Evolutionary conservation across 2,329 filamentous ascomycete species (phyloP).

Genomic region (Aspergillus aculeatinus): DNA sequence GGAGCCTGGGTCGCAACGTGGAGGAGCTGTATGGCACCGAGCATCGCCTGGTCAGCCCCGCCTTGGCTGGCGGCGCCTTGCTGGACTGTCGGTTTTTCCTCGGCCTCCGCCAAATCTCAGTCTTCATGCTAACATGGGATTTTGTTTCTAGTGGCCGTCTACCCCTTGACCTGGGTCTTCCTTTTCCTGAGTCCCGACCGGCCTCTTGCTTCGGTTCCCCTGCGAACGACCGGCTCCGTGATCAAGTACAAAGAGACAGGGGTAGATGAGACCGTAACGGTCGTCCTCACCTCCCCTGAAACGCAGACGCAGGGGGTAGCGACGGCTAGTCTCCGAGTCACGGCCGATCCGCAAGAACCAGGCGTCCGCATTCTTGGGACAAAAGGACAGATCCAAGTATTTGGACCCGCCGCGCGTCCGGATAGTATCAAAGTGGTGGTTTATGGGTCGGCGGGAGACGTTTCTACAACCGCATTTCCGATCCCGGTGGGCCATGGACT

Average conservation of each 20-base stretch:
- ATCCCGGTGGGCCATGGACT: conserved; percentile 58
- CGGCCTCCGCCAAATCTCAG: neutral
- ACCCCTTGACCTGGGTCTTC: conserved; percentile 73
- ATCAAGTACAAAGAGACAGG: conserved; percentile 27
- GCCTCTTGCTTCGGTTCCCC: neutral
- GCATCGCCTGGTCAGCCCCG: conserved; percentile 68
- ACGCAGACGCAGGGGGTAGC: neutral
- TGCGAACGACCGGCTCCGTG: conserved; percentile 43
- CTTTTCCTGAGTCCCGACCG: conserved; percentile 16
- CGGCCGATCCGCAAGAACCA: neutral
- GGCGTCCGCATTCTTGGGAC: conserved; percentile 1
- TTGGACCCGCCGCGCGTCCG: conserved; percentile 1
- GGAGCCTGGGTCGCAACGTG: conserved; percentile 21
- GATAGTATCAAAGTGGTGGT: neutral
- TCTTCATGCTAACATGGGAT: neutral
- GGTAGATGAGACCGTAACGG: conserved; percentile 67
- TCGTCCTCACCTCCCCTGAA: conserved; percentile 67
- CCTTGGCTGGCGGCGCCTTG: conserved; percentile 73
- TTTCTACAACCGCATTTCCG: neutral
- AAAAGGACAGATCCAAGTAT: conserved; percentile 7
- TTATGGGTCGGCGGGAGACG: neutral
- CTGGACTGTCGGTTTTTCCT: conserved; percentile 52
- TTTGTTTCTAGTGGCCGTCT: conserved; percentile 60
- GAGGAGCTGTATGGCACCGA: neutral
- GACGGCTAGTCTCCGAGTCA: conserved; percentile 1